These are phyloP conservation scores for Nelumbo lutea DNA, from an alignment of 164 flowering plant species.

Conservation along the genomic window DNA sequence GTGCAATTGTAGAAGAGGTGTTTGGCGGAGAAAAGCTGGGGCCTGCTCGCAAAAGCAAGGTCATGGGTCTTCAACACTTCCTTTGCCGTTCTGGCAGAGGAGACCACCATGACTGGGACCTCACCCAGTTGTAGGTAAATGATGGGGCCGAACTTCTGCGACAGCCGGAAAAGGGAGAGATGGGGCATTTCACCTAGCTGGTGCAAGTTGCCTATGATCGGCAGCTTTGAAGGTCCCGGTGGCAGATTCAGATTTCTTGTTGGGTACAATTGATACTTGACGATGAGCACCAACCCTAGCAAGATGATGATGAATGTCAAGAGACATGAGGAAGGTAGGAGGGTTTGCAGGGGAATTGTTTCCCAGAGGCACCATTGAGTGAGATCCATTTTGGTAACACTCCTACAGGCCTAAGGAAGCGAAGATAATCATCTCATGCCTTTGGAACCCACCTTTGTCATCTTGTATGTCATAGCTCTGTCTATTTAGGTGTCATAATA, in stretches of 20 bases:
- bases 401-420: too few relatives aligned
- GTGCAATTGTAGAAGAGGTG: constrained; percentile 40
- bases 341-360: background rate
- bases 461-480: too few relatives aligned
- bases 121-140: constrained; percentile 44
- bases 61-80: constrained; percentile 58
- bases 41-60: constrained; percentile 40
- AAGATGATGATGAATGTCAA: constrained; percentile 9
- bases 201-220: constrained; percentile 62
- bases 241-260: constrained; percentile 32
- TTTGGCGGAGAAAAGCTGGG: constrained; percentile 30
- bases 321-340: constrained; percentile 14
- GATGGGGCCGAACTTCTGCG: constrained; percentile 44
- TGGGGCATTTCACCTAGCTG: constrained; percentile 52
- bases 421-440: too few relatives aligned
- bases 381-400: constrained; percentile 13
- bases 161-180: constrained; percentile 30
- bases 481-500: too few relatives aligned
- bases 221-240: constrained; percentile 48
- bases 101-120: constrained; percentile 46
- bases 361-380: constrained; percentile 17
- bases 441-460: too few relatives aligned
- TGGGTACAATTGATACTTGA: constrained; percentile 1
- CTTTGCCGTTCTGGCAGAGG: constrained; percentile 48
- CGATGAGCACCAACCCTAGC: constrained; percentile 12